Base-by-base conservation (phyloP, 129 eudicot species). In the Chrysanthemum lavandulifolium region DNA sequence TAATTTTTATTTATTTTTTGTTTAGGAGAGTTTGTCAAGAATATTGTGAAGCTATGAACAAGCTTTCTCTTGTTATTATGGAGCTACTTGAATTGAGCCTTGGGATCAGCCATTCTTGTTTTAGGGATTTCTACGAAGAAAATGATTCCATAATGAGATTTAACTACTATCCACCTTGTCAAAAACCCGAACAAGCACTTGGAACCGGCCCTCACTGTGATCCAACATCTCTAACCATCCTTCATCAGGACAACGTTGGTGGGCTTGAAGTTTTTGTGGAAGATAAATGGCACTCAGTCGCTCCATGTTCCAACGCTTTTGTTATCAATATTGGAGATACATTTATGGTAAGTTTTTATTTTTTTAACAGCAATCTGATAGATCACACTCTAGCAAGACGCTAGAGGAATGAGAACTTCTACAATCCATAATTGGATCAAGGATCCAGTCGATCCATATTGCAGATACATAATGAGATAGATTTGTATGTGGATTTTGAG, bases 151-250 rank as follows among this genome's bases (percentile, higher is more conserved):
- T 85, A 57, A 87, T 89, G 95, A 87, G 98, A 78, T 68, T 92
- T 52, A 92, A 92, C 72, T 87, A 87, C 72, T 92, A 92, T 76
- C 98, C 98, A 9, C 84, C 84, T 58, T 92, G 98, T 72, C 85
- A 74, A 65, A 80, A 85, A 56, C 95, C 98, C 0, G 86, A 89
- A 43, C 82, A 75, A 66, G 83, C 90, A n/a, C 91, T 92, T 23
- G 98, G 96, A 52, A 92, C 98, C 13, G 96, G 98, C 16, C 98
- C 98, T 45, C 98, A 89, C 64, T 89, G 98, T 66, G 98, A 92
- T 80, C 96, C 98, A 21, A 89, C 92, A 12, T 83, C 96, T 51
- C 73, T 92, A 75, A 92, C 96, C 16, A 87, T 89, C 61, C 98
- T 92, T 65, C 96, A 89, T 75, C 92, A 92, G 68, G 98, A 92